Evolutionary conservation across 768 basidiomycete species (phyloP), one percentile per base, ranked within the genome.

Genomic region (Boletus sensibilis): DNA sequence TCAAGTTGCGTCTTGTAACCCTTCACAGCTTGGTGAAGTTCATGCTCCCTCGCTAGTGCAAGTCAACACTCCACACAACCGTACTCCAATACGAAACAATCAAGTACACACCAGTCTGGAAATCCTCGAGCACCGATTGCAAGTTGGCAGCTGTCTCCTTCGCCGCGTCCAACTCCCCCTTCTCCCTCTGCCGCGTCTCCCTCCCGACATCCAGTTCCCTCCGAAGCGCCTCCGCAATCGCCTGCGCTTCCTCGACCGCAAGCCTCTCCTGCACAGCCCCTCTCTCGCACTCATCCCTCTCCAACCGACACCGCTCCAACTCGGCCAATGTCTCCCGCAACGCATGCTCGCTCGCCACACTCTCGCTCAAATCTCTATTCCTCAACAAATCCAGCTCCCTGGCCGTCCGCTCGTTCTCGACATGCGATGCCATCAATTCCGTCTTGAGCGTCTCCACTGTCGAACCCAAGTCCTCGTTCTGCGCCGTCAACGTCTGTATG

Each of bases 101-200:
- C 44, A 35, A 39, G 41, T 27, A 4, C 75, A 46, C 63, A 95
- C 96, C 88, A 51, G 86, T 79, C 74, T 98, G 94, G 74, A 98
- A 99, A 73, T 98, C 97, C 67, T 92, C 88, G 64, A 99, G 74
- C 4, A 99, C 97, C 4, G 89, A 88, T 70, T 98, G 92, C 56
- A 99, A 70, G 73, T 98, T 98, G 8, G 73, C 76, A 5, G 86
- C 83, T 64, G 87, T 90, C 74, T 92, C 87, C 58, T 77, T 78
- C 62, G 92, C 91, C 20, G 75, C 70, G 58, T 86, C 86, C 39
- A 93, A 75, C 58, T 85, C 83, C 0, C 65, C 76, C 31, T 70
- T 67, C 18, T 86, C 84, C 60, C 80, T 75, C 64, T 82, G 79
- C 61, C 84, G 74, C 34, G 77, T 79, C 51, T 84, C 85, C 42